Conservation (phyloP, 2,329 filamentous ascomycete species). For the Rhynchosporium secalis region DNA sequence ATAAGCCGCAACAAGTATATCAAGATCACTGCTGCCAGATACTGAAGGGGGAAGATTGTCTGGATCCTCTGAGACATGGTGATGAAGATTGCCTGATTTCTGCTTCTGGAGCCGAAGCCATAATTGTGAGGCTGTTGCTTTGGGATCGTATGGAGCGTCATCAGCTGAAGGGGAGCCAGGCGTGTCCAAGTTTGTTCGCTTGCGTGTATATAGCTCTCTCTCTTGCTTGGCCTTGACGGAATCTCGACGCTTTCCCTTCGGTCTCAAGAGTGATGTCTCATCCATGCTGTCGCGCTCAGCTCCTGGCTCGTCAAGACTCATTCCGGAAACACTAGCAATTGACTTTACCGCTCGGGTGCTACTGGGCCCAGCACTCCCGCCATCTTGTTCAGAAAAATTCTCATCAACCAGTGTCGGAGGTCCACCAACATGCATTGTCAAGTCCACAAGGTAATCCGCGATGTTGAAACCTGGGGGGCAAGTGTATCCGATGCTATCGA, state of each 20-base stretch:
- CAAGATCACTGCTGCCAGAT: slow-evolving; percentile 69
- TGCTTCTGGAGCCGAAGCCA: slow-evolving; percentile 61
- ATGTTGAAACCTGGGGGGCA: slow-evolving; percentile 98
- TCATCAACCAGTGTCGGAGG: slow-evolving; percentile 55
- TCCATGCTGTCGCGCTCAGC: slow-evolving; percentile 53
- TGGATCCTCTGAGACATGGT: slow-evolving; percentile 68
- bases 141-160: slow-evolving; percentile 46
- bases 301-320: slow-evolving; percentile 64
- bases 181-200: slow-evolving; percentile 64
- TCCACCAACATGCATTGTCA: slow-evolving; percentile 90
- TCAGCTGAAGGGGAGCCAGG: slow-evolving; percentile 62
- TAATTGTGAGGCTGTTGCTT: slow-evolving; percentile 52
- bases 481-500: slow-evolving; percentile 85
- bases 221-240: slow-evolving; percentile 88
- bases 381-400: slow-evolving; percentile 58
- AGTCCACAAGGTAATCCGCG: slow-evolving; percentile 93
- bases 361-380: slow-evolving; percentile 73
- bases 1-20: slow-evolving; percentile 76
- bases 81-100: slow-evolving; percentile 51
- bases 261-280: slow-evolving; percentile 62
- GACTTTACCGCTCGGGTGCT: slow-evolving; percentile 89
- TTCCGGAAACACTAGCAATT: slow-evolving; percentile 78
- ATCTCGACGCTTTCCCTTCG: slow-evolving; percentile 69
- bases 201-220: slow-evolving; percentile 83
- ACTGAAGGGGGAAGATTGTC: slow-evolving; percentile 63